phyloP scores from a whole-genome alignment of 1,284 basidiomycete species.

The Golubevia sp. region DNA sequence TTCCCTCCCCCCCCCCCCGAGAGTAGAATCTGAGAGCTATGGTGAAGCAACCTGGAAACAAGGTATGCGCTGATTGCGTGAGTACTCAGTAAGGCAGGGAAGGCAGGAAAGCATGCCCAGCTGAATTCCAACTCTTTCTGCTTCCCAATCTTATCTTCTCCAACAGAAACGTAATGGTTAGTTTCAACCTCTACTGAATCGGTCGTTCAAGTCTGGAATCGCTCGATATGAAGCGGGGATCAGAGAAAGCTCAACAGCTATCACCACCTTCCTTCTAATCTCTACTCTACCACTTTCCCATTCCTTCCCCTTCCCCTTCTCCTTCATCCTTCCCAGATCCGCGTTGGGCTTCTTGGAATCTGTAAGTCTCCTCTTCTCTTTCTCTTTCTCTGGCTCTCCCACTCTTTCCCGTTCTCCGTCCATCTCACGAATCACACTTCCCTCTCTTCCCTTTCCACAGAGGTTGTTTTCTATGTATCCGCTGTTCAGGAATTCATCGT shows the following conservation, averaged over 20 bases:
- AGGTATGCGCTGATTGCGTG: conserved; percentile 69
- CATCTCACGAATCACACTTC: conserved; percentile 1
- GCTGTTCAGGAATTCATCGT: conserved; percentile 97
- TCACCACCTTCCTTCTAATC: background rate
- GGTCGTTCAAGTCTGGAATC: background rate
- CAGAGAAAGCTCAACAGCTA: background rate
- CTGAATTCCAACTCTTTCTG: background rate
- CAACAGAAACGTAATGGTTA: conserved; percentile 19
- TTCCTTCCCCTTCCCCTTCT: background rate
- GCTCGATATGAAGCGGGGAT: background rate
- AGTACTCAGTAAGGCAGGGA: conserved; percentile 11
- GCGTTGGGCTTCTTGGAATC: conserved; percentile 97
- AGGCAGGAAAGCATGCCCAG: background rate
- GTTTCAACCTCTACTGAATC: background rate
- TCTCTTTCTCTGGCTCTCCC: background rate
- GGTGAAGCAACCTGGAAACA: conserved; percentile 87
- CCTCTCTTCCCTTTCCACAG: conserved; percentile 63
- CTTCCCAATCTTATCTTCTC: conserved; percentile 3
- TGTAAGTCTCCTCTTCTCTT: conserved; percentile 66
- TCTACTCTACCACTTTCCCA: background rate
- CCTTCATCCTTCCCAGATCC: conserved; percentile 70
- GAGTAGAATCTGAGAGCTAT: conserved; percentile 79
- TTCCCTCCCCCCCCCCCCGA: conserved; percentile 25
- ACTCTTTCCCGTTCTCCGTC: conserved; percentile 2
- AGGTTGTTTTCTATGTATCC: conserved; percentile 90